Base-by-base conservation (phyloP, 2,329 filamentous ascomycete genomes). In the Thelonectria rubi region DNA sequence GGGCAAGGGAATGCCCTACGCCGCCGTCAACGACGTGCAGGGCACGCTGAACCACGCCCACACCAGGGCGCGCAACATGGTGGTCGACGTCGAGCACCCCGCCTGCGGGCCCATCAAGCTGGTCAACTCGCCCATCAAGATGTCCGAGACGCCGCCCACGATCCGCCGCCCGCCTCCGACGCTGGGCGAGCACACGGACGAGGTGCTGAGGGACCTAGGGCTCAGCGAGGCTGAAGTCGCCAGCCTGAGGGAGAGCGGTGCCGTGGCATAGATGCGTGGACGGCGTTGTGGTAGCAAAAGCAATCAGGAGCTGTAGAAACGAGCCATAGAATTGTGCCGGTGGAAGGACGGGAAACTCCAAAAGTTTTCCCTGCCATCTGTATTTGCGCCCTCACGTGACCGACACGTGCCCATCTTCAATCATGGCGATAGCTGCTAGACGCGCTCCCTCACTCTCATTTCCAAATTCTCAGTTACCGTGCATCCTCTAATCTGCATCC, bases 51-150 rank as follows among this genome's bases (percentile, higher is more conserved):
- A 91, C 63, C 93, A 97, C 74, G 86, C 90, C 64, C 95, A 99
- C 77, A 93, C 93, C 79, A 81, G 79, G 79, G 94, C 94, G 20
- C 86, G 95, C 60, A 86, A 89, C 62, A 99, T 99, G 95, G 91
- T 99, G 1, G 87, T 92, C 14, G 91, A 97, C 73, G 82, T 97
- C 46, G 86, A 97, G 1, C 95, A 99, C 74, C 86, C 86, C 5
- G 82, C 84, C 8, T 98, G 94, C 75, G 95, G 95, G 0, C 86
- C 89, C 0, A 90, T 99, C 65, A 94, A 93, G 78, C 81, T 99
- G 73, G 90, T 99, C 55, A 97, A 97, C 72, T 96, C 93, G 1
- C 95, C 95, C 0, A 89, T 99, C 61, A 99, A 99, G 76, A 97
- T 93, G 76, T 97, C 93, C 5, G 88, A 94, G 68, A 91, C 90